Conservation (phyloP, 768 basidiomycete genomes). For the Hypsizygus marmoreus region DNA sequence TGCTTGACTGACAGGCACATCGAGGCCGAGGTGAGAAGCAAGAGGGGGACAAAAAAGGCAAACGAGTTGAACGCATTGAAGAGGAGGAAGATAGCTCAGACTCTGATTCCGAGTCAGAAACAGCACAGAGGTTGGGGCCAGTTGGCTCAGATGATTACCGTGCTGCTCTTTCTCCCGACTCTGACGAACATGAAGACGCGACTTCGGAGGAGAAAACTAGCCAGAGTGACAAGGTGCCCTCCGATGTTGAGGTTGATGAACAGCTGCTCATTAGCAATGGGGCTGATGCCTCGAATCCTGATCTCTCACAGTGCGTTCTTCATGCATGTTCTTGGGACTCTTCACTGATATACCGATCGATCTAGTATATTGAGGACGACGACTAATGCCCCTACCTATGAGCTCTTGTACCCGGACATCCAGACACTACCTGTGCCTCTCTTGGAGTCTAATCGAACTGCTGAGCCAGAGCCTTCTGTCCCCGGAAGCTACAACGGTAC, state of each 20-base stretch:
- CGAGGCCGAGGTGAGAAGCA: not conserved
- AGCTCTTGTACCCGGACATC: conserved; percentile 10
- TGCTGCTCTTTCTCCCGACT: conserved; percentile 1
- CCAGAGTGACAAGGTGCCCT: not conserved
- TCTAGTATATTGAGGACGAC: not conserved
- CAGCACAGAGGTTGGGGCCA: not conserved
- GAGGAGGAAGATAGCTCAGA: conserved; percentile 1
- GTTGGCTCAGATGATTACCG: conserved; percentile 4
- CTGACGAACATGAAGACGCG: not conserved
- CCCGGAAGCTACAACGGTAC: not conserved
- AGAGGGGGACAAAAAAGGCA: not conserved
- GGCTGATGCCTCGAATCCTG: too few species aligned
- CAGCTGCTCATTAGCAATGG: too few species aligned
- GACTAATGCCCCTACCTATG: not conserved
- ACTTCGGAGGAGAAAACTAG: not conserved
- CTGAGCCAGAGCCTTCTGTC: not conserved
- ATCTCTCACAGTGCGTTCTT: not conserved
- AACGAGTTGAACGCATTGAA: not conserved
- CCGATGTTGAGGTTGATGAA: too few species aligned
- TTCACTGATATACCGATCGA: not conserved
- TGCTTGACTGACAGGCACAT: not conserved
- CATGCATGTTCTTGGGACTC: not conserved
- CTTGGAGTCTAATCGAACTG: not conserved
- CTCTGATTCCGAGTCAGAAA: too few species aligned
- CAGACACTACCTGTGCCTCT: conserved; percentile 7